phyloP scores from a whole-genome alignment of 106 monocot species.

The Acorus gramineus region DNA sequence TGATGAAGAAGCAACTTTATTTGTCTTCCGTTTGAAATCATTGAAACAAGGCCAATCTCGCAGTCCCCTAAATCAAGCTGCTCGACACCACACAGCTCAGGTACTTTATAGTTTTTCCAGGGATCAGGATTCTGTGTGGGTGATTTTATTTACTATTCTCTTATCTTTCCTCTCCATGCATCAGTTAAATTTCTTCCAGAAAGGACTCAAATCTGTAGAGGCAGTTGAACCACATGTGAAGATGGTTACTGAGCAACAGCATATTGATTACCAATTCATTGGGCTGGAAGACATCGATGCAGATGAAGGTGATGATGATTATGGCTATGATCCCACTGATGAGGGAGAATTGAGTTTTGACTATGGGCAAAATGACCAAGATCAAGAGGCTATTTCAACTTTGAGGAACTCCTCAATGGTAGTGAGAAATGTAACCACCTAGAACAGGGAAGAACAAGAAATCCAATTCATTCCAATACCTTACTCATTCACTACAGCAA shows the following conservation, averaged over 20 bases:
- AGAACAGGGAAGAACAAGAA: background rate
- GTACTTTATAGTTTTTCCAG: conserved; percentile 19
- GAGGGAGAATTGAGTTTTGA: conserved; percentile 66
- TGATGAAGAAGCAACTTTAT: conserved; percentile 75
- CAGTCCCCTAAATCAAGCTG: conserved; percentile 85
- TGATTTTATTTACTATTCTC: background rate
- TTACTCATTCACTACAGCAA: too few relatives aligned
- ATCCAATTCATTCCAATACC: too few relatives aligned
- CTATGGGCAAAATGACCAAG: conserved; percentile 39
- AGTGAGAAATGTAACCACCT: conserved; percentile 19
- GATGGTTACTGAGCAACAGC: conserved; percentile 55
- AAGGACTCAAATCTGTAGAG: conserved; percentile 68
- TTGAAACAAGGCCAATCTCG: conserved; percentile 88
- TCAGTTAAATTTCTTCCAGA: conserved; percentile 80
- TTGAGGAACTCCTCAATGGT: conserved; percentile 57
- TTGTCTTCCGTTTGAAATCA: conserved; percentile 89
- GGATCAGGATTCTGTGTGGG: background rate
- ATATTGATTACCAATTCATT: conserved; percentile 82
- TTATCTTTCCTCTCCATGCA: background rate
- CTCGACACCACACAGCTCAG: conserved; percentile 93
- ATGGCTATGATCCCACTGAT: conserved; percentile 31
- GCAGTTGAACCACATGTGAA: conserved; percentile 77
- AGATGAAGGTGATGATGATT: conserved; percentile 31
- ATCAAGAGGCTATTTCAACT: conserved; percentile 22
- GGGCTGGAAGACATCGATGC: conserved; percentile 57